Evolutionary conservation across 169 alveolate genomes (phyloP), one percentile per base, ranked within the genome.

Genomic region (Eimeria sp.): DNA sequence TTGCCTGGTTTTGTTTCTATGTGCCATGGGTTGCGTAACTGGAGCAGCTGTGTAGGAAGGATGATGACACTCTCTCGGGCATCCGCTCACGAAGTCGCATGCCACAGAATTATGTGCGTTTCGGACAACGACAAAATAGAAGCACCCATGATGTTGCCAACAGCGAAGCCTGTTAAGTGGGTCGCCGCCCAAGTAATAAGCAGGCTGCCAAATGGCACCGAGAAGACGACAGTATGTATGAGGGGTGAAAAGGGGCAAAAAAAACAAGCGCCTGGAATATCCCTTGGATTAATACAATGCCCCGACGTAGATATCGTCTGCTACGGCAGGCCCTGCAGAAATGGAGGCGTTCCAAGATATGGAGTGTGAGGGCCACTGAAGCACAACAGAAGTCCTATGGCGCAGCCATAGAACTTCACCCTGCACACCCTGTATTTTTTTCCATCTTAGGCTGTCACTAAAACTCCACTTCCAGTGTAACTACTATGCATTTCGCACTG

Each of bases 81-180:
- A 58, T 56, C 76, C 30, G 30, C 54, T 30, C 43, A 20, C 54
- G 43, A 14, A 40, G 78, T 62, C 33, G 43, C 58, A 58, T 85
- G 91, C 33, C 60, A 37, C 78, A 85, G 91, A 43, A 58, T 85
- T 52, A 37, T 60, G 40, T 85, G 91, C 60, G 52, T 85, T 23
- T 85, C 91, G 37, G 80, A 85, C 52, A 78, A 85, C 43, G 91
- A 85, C 46, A 60, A 78, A 49, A 40, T 85, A 33, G 91, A 85
- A 43, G 91, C 91, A 20, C 91, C 91, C 76, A 85, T 85, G 91
- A 85, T 85, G 91, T 60, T 85, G 80, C 91, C 91, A 30, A 60
- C 78, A 43, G 49, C 91, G 40, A 85, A 85, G 78, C 80, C 91
- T 43, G 78, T 62, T 49, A 85, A 85, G 80, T 85, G 91, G 91